Evolutionary conservation across 148 eudicot genomes (phyloP), one percentile per base, ranked within the genome.

Genomic region (Tetragonia tetragonoides): DNA sequence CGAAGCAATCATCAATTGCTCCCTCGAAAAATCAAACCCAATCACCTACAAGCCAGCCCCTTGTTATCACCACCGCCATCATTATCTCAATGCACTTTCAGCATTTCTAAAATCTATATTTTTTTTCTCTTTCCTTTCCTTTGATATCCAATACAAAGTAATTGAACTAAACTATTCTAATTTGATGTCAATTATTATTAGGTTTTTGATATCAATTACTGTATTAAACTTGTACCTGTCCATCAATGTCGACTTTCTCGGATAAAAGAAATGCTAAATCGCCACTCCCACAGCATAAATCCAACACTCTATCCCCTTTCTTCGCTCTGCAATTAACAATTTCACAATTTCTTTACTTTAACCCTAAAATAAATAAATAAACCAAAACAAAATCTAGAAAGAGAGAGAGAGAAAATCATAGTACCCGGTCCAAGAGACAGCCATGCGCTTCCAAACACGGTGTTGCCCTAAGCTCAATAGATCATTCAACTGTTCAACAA

Each of bases 271-370:
- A 93, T 24, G 99, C 90, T 89, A 95, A 80, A 87, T 95, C 99
- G 47, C 99, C 99, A 78, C 99, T 95, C 73, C 99, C 99, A 80
- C 99, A 95, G 78, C 99, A 95, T 77, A 95, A 81, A 75, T 95
- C 99, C 85, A 95, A 77, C 77, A 91, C 94, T 74, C 75, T 81
- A 78, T 91, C 89, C 79, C 99, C 99, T 65, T 77, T 86, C 86
- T 90, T 91, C 21, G 91, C 97, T 64, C 99, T 95, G 81, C 49
- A 10, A 49, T 47, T 73, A 40, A 38, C 68, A 54, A 42, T 68
- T 78, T 37, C 83, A 56, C 10, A 65, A n/a, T 7, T 1, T 7
- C 16, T 37, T 70, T 34, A 28, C 23, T 4, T 23, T 12, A 9
- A 1, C n/a, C 10, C 28, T 15, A 62, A 62, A 24, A 46, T 42